phyloP scores from a whole-genome alignment of 345 rosid species.

The Hypericum perforatum region DNA sequence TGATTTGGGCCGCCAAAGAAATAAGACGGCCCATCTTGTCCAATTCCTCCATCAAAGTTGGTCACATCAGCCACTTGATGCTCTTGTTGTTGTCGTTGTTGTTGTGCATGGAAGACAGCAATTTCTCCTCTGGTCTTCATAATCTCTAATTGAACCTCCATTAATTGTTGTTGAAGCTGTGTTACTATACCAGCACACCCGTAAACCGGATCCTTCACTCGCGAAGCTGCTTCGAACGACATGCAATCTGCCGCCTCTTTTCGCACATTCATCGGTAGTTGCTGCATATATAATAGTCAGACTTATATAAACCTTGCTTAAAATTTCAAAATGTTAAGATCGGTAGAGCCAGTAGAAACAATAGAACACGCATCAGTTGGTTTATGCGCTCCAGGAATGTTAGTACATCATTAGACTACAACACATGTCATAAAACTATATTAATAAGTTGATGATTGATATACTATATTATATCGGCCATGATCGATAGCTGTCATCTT shows the following conservation, averaged over 20 bases:
- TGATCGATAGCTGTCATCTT: too few relatives aligned
- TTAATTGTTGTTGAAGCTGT: neutral
- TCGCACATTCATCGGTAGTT: neutral
- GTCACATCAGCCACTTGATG: neutral
- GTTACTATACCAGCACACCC: neutral
- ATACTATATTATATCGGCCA: too few relatives aligned
- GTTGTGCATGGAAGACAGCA: neutral
- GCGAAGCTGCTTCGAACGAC: neutral
- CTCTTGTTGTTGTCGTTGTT: neutral
- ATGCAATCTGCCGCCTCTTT: neutral
- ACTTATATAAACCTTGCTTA: too few relatives aligned
- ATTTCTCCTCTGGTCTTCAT: neutral
- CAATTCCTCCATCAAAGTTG: neutral
- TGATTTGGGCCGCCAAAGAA: too few relatives aligned
- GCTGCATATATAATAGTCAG: neutral
- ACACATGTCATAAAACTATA: too few relatives aligned
- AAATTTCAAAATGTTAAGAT: too few relatives aligned
- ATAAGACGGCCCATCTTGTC: neutral
- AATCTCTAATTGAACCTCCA: neutral
- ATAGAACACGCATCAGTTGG: too few relatives aligned
- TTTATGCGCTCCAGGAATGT: too few relatives aligned
- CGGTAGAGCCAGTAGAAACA: too few relatives aligned
- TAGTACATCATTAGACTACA: too few relatives aligned
- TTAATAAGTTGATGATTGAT: too few relatives aligned
- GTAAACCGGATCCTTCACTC: slow-evolving; percentile 2